Conservation (phyloP, 2,329 filamentous ascomycete species). For the Colletotrichum sp. region DNA sequence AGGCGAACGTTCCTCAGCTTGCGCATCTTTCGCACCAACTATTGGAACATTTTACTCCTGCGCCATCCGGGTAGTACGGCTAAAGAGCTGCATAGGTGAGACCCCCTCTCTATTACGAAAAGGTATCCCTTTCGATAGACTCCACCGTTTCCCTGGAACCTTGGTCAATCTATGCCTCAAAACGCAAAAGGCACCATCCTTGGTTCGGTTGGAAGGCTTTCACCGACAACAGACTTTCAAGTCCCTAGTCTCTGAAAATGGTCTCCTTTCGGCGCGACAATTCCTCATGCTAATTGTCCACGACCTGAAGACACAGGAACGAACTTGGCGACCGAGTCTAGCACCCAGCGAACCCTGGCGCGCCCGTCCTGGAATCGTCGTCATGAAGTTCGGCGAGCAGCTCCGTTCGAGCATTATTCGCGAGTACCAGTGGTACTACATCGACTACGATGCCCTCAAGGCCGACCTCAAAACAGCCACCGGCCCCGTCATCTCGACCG, state of each 20-base stretch:
- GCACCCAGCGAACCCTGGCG: constrained; percentile 30
- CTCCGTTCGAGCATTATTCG: constrained; percentile 93
- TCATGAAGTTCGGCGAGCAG: constrained; percentile 94
- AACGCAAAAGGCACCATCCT: not conserved
- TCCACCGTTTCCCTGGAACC: not conserved
- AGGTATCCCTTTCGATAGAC: not conserved
- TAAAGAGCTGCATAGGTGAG: constrained; percentile 5
- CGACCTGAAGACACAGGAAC: constrained; percentile 50
- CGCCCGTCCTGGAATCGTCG: constrained; percentile 56
- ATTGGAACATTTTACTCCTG: not conserved
- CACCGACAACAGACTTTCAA: not conserved
- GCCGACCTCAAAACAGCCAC: constrained; percentile 79
- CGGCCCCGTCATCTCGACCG: constrained; percentile 39
- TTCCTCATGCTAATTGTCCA: constrained; percentile 56
- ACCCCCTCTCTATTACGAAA: not conserved
- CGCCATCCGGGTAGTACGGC: not conserved
- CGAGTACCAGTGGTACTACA: constrained; percentile 98
- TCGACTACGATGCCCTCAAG: constrained; percentile 95
- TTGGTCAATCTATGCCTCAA: not conserved
- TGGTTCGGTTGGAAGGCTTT: not conserved
- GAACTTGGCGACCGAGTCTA: constrained; percentile 44
- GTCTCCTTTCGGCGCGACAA: not conserved
- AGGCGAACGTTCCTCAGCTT: not conserved
- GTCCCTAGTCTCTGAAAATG: constrained; percentile 18
- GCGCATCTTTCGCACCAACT: not conserved